Evolutionary conservation across 495 filamentous ascomycete species (phyloP).

Genomic region (Aspergillus haitiensis): DNA sequence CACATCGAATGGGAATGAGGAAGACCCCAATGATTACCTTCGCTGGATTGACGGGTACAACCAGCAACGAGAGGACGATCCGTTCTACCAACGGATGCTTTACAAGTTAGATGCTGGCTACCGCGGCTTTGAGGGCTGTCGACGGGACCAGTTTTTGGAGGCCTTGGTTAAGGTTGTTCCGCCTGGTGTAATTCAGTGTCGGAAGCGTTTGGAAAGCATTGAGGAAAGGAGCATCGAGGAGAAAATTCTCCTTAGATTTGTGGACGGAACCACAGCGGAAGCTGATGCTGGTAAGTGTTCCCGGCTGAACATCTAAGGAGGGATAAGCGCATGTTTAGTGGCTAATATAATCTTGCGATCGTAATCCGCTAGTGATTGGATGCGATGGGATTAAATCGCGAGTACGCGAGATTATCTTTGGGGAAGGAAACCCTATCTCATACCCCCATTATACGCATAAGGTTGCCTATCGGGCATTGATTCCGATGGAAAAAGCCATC

Average conservation of each 20-base stretch:
- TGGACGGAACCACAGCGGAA: slow-evolving; percentile 53
- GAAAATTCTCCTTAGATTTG: slow-evolving; percentile 49
- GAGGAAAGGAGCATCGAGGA: slow-evolving; percentile 23
- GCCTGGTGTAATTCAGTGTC: slow-evolving; percentile 34
- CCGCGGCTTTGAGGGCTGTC: slow-evolving; percentile 36
- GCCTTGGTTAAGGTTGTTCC: slow-evolving; percentile 57
- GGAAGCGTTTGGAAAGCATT: slow-evolving; percentile 30
- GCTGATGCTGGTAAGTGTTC: slow-evolving; percentile 35
- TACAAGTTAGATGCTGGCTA: slow-evolving; percentile 32
- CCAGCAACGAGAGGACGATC: slow-evolving; percentile 1
- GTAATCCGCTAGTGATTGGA: slow-evolving; percentile 34
- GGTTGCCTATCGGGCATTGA: slow-evolving; percentile 50
- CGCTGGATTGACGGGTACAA: slow-evolving; percentile 25
- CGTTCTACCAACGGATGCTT: slow-evolving; percentile 21
- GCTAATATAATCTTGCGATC: too few relatives aligned
- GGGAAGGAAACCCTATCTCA: slow-evolving; percentile 34
- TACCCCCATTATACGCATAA: slow-evolving; percentile 48
- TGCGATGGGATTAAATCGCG: slow-evolving; percentile 59
- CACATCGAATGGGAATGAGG: slow-evolving; percentile 11
- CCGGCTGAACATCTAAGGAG: not conserved
- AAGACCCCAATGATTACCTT: slow-evolving; percentile 34
- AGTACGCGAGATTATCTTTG: slow-evolving; percentile 44
- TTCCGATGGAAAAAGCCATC: slow-evolving; percentile 46
- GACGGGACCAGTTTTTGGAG: slow-evolving; percentile 59
- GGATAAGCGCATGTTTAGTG: not conserved